Conservation (phyloP, 1,284 basidiomycete species). For the Microbotryum lychnidis-dioicae region DNA sequence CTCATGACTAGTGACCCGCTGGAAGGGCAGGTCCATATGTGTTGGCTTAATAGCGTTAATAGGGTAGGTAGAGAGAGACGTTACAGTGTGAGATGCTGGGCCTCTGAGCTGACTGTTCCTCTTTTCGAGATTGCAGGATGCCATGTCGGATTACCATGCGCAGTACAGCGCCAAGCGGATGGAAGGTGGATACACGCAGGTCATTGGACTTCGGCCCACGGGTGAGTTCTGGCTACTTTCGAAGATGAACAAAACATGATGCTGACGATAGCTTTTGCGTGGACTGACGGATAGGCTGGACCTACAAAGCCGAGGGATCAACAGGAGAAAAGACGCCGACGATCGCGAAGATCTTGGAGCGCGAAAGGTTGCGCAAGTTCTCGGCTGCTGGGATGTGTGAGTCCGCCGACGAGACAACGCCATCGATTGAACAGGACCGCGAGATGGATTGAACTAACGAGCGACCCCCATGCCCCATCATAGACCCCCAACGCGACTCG, state of each 20-base stretch:
- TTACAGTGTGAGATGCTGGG: no score
- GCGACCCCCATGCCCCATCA: no score
- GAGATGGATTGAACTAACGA: neutral
- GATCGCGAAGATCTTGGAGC: conserved; percentile 30
- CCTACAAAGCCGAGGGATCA: conserved; percentile 32
- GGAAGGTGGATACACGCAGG: conserved; percentile 55
- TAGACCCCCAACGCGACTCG: conserved; percentile 35
- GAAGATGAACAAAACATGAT: neutral
- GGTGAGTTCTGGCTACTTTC: conserved; percentile 43
- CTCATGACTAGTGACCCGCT: conserved; percentile 70
- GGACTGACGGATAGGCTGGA: conserved; percentile 30
- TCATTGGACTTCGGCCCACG: conserved; percentile 80
- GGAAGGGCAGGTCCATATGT: conserved; percentile 72
- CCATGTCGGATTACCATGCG: conserved; percentile 66
- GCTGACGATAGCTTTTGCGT: neutral
- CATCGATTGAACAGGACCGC: neutral
- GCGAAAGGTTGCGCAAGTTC: conserved; percentile 31
- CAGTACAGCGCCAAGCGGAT: conserved; percentile 49
- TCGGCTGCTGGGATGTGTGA: conserved; percentile 48
- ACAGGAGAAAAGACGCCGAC: conserved; percentile 37
- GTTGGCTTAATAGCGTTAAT: conserved; percentile 53
- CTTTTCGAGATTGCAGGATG: conserved; percentile 49
- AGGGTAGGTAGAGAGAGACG: no score
- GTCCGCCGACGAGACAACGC: conserved; percentile 54
- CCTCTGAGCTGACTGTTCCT: conserved; percentile 49